A percentile compares a stretch with the other conserved stretches of the same genome.
These are phyloP conservation scores for Citrus trifoliata DNA, from an alignment of 345 rosid genomes.

Conservation along the genomic window DNA sequence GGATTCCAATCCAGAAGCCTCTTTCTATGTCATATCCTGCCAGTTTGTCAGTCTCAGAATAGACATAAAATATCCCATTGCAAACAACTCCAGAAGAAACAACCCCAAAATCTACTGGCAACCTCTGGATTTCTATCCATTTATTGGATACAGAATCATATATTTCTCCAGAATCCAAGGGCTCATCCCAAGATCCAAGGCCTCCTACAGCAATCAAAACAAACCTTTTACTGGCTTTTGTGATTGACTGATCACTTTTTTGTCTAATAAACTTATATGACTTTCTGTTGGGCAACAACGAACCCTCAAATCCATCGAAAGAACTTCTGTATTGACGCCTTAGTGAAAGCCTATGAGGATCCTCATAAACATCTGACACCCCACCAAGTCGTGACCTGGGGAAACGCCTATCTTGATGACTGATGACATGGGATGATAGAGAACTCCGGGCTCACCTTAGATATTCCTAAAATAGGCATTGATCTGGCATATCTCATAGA, in stretches of 20 bases:
- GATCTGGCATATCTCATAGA: constrained; percentile 91
- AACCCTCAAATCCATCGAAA: constrained; percentile 49
- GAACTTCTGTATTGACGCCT: constrained; percentile 62
- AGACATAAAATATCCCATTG: constrained; percentile 79
- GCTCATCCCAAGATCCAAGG: constrained; percentile 79
- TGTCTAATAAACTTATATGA: constrained; percentile 48
- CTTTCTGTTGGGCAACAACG: constrained; percentile 36
- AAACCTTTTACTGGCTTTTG: constrained; percentile 49
- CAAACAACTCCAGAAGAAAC: constrained; percentile 76
- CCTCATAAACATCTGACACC: constrained; percentile 88
- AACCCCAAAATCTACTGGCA: constrained; percentile 74
- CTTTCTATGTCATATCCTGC: constrained; percentile 85
- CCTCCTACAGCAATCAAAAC: constrained; percentile 84
- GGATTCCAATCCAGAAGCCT: constrained; percentile 87
- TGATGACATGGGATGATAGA: constrained; percentile 47
- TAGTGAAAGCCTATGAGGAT: constrained; percentile 87
- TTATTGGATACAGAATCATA: constrained; percentile 79
- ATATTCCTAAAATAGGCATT: constrained; percentile 67
- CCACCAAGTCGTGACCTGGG: constrained; percentile 64
- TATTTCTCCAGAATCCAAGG: constrained; percentile 86
- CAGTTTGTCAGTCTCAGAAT: constrained; percentile 85
- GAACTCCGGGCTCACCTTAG: constrained; percentile 62
- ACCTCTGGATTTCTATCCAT: constrained; percentile 81
- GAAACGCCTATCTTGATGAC: constrained; percentile 69
- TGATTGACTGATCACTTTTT: constrained; percentile 46